Evolutionary conservation across 2,329 filamentous ascomycete genomes (phyloP).

Genomic region (Ustilaginoidea virens): DNA sequence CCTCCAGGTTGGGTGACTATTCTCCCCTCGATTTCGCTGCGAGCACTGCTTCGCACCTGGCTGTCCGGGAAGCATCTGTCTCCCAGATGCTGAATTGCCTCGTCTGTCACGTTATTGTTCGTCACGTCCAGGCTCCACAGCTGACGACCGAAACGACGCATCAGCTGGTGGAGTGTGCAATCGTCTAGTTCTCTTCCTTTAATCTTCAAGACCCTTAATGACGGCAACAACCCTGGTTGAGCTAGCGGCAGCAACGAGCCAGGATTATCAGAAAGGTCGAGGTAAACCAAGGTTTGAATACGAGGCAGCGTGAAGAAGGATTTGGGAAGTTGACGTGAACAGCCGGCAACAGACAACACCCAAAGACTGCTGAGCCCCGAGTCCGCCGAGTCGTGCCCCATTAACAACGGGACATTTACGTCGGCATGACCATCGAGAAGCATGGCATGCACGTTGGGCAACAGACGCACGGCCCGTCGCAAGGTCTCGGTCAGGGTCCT

Average conservation of each 20-base stretch:
- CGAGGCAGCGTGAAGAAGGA: conserved; percentile 22
- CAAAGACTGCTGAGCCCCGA: conserved; percentile 7
- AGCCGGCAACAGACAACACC: conserved; percentile 30
- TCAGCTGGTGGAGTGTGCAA: conserved; percentile 12
- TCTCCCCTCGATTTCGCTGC: conserved; percentile 30
- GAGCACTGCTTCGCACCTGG: conserved; percentile 18
- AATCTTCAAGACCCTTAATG: conserved; percentile 36
- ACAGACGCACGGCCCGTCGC: conserved; percentile 18
- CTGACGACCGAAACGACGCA: conserved; percentile 18
- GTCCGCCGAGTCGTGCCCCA: conserved; percentile 7
- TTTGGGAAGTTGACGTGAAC: conserved; percentile 22
- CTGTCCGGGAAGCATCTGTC: conserved; percentile 16
- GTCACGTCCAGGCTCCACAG: conserved; percentile 44
- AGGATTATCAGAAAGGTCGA: conserved; percentile 35
- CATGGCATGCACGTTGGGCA: conserved; percentile 30
- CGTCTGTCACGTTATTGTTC: conserved; percentile 35
- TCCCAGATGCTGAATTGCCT: conserved; percentile 16
- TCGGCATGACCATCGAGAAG: conserved; percentile 31
- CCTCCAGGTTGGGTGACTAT: conserved; percentile 16
- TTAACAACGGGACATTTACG: conserved; percentile 24
- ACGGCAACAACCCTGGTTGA: conserved; percentile 21
- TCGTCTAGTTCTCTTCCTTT: conserved; percentile 31
- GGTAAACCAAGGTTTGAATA: conserved; percentile 29
- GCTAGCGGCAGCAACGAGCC: conserved; percentile 26
- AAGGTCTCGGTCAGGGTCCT: conserved; percentile 22